Evolutionary conservation across 768 basidiomycete species (phyloP), one percentile per base, ranked within the genome.

Genomic region (Omphalotus guepiniiformis): DNA sequence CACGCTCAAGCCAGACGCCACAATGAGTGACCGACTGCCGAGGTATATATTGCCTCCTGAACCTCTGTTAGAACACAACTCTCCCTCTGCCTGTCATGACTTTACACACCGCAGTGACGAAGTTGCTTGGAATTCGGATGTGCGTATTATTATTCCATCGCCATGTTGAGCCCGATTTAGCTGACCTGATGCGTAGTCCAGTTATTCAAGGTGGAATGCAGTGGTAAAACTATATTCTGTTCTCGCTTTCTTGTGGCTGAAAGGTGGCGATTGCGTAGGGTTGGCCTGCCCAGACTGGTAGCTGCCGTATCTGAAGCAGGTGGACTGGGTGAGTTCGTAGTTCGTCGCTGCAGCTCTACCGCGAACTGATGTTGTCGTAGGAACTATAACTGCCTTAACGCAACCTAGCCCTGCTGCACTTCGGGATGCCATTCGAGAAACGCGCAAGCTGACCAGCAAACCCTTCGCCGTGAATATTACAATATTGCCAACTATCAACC

Each of bases 141-240:
- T 86, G 55, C 29, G 81, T 72, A 25, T 34, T 18, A 16, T 35
- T 26, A 4, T 19, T 27, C 32, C 18, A 39, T 16, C 30, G 16
- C 50, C 16, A 18, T 28, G 21, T 43, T 32, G n/a, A 51, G 9
- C 48, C 48, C 6, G 16, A 53, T 7, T 27, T 8, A 32, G 32
- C 47, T 40, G 23, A 16, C 3, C 40, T 49, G 12, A n/a, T 12
- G 9, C 12, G 23, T 44, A 88, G 86, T 26, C 91, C 90, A 13
- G 70, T 92, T 38, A 77, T 93, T 1, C 91, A 93, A 61, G 90
- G 89, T 19, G 90, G 88, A 39, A 92, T 93, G 89, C 90, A 92
- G 79, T 93, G 86, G 86, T 88, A 67, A 38, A 60, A 48, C 15
- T 51, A 22, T 18, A 11, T 26, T 7, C 6, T 40, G n/a, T 32